Conservation (phyloP, 1,284 basidiomycete species). For the Ustilago nuda region DNA sequence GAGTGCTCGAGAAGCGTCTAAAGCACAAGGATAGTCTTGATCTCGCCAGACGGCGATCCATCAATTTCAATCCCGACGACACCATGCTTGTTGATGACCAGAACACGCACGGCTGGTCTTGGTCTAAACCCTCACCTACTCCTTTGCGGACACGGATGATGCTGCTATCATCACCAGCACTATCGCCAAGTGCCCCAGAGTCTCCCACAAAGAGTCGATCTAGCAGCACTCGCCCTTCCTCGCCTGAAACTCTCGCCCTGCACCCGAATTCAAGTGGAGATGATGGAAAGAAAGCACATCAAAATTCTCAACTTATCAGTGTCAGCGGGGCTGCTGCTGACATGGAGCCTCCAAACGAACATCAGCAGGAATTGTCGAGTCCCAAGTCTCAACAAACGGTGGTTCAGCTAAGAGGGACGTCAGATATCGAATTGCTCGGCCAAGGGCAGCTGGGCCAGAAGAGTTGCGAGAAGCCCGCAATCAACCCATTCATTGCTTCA, state of each 20-base stretch:
- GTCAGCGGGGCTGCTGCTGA: not conserved
- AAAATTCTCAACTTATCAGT: not conserved
- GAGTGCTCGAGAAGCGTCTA: slow-evolving; percentile 44
- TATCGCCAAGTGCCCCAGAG: not conserved
- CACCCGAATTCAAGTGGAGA: not conserved
- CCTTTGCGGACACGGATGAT: slow-evolving; percentile 6
- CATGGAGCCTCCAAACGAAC: not conserved
- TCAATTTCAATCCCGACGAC: slow-evolving; percentile 51
- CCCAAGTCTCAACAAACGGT: not conserved
- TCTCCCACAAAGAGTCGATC: slow-evolving; percentile 21
- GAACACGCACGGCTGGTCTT: slow-evolving; percentile 24
- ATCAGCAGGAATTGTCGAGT: not conserved
- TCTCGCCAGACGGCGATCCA: slow-evolving; percentile 39
- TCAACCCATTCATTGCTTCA: slow-evolving; percentile 15
- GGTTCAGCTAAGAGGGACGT: not conserved
- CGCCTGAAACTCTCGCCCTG: slow-evolving; percentile 1
- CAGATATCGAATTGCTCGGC: not conserved
- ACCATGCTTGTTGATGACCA: slow-evolving; percentile 48
- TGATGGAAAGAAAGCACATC: not conserved
- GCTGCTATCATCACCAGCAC: slow-evolving; percentile 9
- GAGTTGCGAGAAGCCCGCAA: not conserved
- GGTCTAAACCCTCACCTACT: slow-evolving; percentile 26
- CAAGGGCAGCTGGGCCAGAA: not conserved
- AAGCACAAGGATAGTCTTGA: slow-evolving; percentile 54
- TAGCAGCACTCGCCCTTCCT: slow-evolving; percentile 11